A percentile compares a stretch with the other conserved stretches of the same genome.
These are phyloP conservation scores for Metschnikowia santaceciliae DNA, from an alignment of 805 yeast species.

Conservation along the genomic window DNA sequence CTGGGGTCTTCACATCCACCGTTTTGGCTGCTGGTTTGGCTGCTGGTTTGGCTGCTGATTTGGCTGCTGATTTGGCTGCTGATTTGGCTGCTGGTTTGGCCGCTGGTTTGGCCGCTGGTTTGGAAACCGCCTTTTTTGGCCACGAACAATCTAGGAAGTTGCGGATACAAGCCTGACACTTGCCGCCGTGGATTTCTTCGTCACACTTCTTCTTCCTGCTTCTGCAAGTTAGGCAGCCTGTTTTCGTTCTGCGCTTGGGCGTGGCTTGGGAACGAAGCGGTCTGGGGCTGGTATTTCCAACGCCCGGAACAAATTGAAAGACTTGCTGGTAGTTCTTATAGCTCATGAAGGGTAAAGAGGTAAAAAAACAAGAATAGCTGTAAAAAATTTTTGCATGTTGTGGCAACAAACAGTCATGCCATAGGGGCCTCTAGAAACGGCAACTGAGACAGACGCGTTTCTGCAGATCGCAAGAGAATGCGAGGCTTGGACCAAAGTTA, in stretches of 20 bases:
- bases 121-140: conserved; percentile 23
- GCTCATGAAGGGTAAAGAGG: conserved; percentile 13
- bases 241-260: conserved; percentile 20
- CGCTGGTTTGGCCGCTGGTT: neutral
- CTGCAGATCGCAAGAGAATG: neutral
- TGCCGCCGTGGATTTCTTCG: conserved; percentile 37
- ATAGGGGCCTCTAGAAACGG: conserved; percentile 1
- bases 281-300: conserved; percentile 8
- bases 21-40: neutral
- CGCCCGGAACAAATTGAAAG: conserved; percentile 22
- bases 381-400: conserved; percentile 1
- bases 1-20: neutral
- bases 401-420: conserved; percentile 1
- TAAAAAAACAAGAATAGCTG: conserved; percentile 2
- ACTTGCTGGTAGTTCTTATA: conserved; percentile 39
- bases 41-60: neutral
- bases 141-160: conserved; percentile 44
- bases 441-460: neutral
- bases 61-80: neutral
- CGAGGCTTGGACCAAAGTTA: neutral
- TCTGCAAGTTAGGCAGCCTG: conserved; percentile 48
- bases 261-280: conserved; percentile 5
- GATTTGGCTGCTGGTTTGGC: neutral
- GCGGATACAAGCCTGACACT: conserved; percentile 43
- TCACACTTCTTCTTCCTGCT: conserved; percentile 65